Evolutionary conservation across 2,329 filamentous ascomycete genomes (phyloP).

Genomic region (Lachnellula occidentalis): DNA sequence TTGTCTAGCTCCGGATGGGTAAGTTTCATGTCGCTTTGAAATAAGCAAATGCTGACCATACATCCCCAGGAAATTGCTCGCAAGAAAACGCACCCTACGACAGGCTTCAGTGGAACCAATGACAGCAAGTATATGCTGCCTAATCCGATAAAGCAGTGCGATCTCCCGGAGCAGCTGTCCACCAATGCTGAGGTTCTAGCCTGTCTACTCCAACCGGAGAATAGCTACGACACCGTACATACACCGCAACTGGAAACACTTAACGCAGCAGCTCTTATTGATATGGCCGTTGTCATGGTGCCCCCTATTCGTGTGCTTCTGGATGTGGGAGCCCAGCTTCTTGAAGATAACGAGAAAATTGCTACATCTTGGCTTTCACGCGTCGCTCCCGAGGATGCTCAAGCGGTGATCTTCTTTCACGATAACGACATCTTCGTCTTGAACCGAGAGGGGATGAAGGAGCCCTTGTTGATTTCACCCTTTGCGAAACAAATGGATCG

Average conservation of each 20-base stretch:
- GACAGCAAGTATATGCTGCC: conserved; percentile 57
- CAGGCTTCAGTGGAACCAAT: conserved; percentile 65
- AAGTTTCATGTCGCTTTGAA: not conserved
- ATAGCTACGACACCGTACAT: conserved; percentile 35
- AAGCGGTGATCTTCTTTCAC: conserved; percentile 52
- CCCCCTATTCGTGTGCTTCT: conserved; percentile 53
- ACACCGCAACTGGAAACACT: conserved; percentile 8
- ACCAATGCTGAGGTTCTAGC: conserved; percentile 64
- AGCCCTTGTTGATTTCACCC: conserved; percentile 51
- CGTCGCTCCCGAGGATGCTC: conserved; percentile 16
- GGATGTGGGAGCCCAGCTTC: conserved; percentile 65
- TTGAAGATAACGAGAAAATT: conserved; percentile 56
- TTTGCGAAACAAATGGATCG: conserved; percentile 49
- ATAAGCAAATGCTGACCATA: conserved; percentile 39
- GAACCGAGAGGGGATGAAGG: conserved; percentile 40
- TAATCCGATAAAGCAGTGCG: conserved; percentile 47
- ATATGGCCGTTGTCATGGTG: conserved; percentile 35
- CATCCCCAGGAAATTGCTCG: conserved; percentile 1
- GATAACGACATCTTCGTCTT: conserved; percentile 50
- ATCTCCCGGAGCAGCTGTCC: conserved; percentile 49
- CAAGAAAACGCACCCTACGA: conserved; percentile 43
- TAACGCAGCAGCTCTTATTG: conserved; percentile 41
- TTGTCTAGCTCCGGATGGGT: conserved; percentile 60
- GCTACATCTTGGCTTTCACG: conserved; percentile 48
- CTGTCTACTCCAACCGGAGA: conserved; percentile 51